phyloP scores from a whole-genome alignment of 2,329 filamentous ascomycete genomes.

The Penicillium sp. region DNA sequence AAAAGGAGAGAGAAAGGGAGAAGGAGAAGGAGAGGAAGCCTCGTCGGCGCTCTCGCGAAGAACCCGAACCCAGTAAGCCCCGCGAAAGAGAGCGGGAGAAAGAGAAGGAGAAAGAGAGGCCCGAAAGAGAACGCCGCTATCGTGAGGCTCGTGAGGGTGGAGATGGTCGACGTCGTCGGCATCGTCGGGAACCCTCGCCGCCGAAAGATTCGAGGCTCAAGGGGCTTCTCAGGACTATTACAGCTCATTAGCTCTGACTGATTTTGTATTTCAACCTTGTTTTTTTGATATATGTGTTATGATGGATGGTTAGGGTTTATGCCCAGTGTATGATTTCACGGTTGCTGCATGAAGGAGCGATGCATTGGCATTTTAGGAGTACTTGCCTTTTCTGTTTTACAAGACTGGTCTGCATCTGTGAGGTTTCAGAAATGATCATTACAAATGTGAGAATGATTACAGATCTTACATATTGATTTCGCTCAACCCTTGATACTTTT shows the following conservation, averaged over 20 bases:
- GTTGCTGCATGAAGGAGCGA: conserved; percentile 22
- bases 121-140: background rate
- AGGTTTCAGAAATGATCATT: background rate
- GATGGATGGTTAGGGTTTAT: conserved; percentile 1
- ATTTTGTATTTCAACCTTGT: conserved; percentile 5
- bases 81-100: conserved; percentile 9
- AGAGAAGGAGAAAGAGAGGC: conserved; percentile 14
- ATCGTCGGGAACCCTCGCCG: conserved; percentile 30
- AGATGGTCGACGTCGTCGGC: conserved; percentile 28
- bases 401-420: conserved; percentile 1
- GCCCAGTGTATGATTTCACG: conserved; percentile 13
- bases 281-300: conserved; percentile 7
- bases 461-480: background rate
- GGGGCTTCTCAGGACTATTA: conserved; percentile 30
- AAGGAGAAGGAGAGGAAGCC: conserved; percentile 21
- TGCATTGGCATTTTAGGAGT: conserved; percentile 29
- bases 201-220: conserved; percentile 32
- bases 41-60: conserved; percentile 3
- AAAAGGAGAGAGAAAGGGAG: conserved; percentile 11
- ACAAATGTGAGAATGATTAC: background rate
- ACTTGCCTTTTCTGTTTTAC: conserved; percentile 7
- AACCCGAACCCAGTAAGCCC: conserved; percentile 7
- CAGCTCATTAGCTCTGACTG: conserved; percentile 20
- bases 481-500: background rate
- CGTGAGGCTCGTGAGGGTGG: conserved; percentile 19